Evolutionary conservation across 306 rosid genomes (phyloP), one percentile per base, ranked within the genome.

Genomic region (Fagus sylvatica): DNA sequence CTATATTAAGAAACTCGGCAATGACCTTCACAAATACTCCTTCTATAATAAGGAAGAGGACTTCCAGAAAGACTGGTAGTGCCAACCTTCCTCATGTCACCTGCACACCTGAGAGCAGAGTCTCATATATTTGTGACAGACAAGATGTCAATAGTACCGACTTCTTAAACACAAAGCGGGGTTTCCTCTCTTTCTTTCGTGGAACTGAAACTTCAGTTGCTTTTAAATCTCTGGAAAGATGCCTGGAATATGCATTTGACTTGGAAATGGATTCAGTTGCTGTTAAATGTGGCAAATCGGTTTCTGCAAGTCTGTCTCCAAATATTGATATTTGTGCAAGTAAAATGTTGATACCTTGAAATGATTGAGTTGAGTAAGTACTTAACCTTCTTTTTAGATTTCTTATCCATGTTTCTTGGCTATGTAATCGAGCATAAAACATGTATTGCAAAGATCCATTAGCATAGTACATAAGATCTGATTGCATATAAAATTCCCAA

Each of bases 11-110:
- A 76, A 86, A 65, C 76, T 80, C 83, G 42, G 93, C 90, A 73
- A 79, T 82, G 91, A 85, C 79, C 43, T 87, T 85, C 69, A 75
- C 79, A 49, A 85, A 87, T 60, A 76, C 72, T 74, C 93, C 93
- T 80, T 88, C 93, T 34, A 90, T 88, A 62, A 78, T 87, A 66
- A 85, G 91, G 82, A 90, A 84, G 80, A 85, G 86, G 78, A 67
- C 80, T 67, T 22, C 79, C 49, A 70, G 72, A 34, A 85, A 75
- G 49, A 12, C 33, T 65, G 53, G 43, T 32, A 69, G 28, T 70
- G 70, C 51, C 17, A 69, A 66, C 59, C 40, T 33, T 28, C 28
- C 48, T 62, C 84, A 66, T 74, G 74, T 54, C 65, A 40, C 53
- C 76, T 19, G 28, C 69, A 12, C 78, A 9, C 46, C 64, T 9